Conservation (phyloP, 805 yeast genomes). For the Cyberlindnera lachancei region DNA sequence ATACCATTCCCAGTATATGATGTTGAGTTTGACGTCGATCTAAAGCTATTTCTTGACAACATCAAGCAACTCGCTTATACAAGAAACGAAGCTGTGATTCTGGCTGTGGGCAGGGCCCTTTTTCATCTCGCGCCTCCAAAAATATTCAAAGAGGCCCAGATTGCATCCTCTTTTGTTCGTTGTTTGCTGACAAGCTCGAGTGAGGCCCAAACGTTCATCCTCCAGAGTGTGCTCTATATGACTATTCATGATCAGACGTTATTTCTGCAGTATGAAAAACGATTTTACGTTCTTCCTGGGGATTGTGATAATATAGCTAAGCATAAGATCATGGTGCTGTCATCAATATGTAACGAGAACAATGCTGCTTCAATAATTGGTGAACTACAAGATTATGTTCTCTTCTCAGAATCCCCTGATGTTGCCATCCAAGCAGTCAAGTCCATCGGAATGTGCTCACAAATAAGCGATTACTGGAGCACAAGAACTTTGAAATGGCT, state of each 20-base stretch:
- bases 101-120: conserved; percentile 53
- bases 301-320: conserved; percentile 40
- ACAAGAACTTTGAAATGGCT: conserved; percentile 58
- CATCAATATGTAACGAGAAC: conserved; percentile 45
- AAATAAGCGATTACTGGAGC: conserved; percentile 40
- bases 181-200: conserved; percentile 27
- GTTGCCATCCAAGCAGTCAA: conserved; percentile 44
- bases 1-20: conserved; percentile 34
- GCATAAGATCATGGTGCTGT: conserved; percentile 54
- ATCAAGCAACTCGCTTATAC: conserved; percentile 41
- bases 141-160: conserved; percentile 37
- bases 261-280: conserved; percentile 30
- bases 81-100: conserved; percentile 49
- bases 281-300: conserved; percentile 49
- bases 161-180: conserved; percentile 45
- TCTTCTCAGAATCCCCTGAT: conserved; percentile 18
- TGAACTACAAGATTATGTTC: conserved; percentile 57
- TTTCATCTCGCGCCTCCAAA: conserved; percentile 51
- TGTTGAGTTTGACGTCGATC: conserved; percentile 45
- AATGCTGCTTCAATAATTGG: conserved; percentile 45
- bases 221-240: conserved; percentile 39
- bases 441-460: conserved; percentile 56
- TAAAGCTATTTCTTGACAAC: conserved; percentile 43
- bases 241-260: conserved; percentile 30
- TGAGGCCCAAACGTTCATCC: conserved; percentile 30